phyloP scores from a whole-genome alignment of 176 grass and related monocot species.

The Avena eriantha region DNA sequence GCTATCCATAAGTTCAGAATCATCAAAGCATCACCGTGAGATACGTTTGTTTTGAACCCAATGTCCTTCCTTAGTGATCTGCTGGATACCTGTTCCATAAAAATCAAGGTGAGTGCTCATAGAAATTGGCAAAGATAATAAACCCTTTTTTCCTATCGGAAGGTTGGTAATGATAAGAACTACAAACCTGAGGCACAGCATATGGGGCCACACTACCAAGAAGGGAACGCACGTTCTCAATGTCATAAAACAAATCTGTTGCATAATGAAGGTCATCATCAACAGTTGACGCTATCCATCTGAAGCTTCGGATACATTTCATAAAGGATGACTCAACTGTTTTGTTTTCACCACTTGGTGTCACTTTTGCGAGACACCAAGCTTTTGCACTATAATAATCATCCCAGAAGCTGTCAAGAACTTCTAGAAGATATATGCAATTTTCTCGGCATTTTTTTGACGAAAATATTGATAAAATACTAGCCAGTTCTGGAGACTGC shows the following conservation, averaged over 20 bases:
- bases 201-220: constrained; percentile 82
- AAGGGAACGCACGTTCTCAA: constrained; percentile 65
- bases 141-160: too few species aligned
- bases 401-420: constrained; percentile 94
- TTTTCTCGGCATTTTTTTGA: constrained; percentile 62
- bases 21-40: constrained; percentile 61
- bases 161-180: constrained; percentile 24
- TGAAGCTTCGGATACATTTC: constrained; percentile 71
- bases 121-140: too few species aligned
- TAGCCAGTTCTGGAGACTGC: constrained; percentile 81
- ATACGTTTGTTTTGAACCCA: constrained; percentile 28
- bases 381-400: constrained; percentile 74
- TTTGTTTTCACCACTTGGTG: constrained; percentile 48
- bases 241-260: constrained; percentile 79
- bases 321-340: constrained; percentile 70
- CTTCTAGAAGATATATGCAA: constrained; percentile 83
- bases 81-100: constrained; percentile 70
- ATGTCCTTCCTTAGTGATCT: constrained; percentile 72
- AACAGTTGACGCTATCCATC: constrained; percentile 83
- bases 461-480: constrained; percentile 79
- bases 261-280: constrained; percentile 77
- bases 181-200: constrained; percentile 74
- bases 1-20: constrained; percentile 47
- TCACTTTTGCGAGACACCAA: constrained; percentile 25
- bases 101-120: neutral